Conservation (phyloP, 78 protist species). For the Isochrysis galbana region DNA sequence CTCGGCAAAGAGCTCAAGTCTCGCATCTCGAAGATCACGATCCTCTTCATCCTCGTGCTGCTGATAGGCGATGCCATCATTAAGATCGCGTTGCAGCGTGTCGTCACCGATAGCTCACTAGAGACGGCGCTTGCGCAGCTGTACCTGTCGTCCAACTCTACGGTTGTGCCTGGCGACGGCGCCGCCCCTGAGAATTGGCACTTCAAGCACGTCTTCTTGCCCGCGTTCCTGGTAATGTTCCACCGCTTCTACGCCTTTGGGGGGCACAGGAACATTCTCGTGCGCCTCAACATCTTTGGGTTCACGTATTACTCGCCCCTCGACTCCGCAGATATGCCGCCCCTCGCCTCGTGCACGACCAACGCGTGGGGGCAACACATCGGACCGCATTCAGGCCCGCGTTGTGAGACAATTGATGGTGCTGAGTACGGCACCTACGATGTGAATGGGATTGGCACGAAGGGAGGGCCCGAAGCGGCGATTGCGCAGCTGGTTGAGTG, state of each 20-base stretch:
- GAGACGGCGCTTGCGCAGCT: not conserved
- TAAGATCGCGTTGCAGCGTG: not conserved
- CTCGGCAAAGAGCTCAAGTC: not conserved
- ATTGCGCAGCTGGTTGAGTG: not conserved
- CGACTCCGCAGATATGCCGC: not conserved
- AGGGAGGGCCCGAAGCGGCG: not conserved
- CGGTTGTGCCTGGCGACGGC: not conserved
- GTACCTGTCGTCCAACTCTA: not conserved
- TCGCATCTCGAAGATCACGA: not conserved
- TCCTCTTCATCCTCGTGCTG: not conserved
- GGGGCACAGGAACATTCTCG: not conserved
- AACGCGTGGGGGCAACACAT: not conserved
- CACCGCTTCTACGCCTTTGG: not conserved
- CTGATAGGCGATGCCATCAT: not conserved
- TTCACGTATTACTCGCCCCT: not conserved
- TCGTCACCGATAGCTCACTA: not conserved
- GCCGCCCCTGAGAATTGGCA: too few relatives aligned
- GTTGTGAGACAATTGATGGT: not conserved
- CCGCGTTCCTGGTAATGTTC: not conserved
- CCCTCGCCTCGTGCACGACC: not conserved
- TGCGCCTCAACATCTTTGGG: not conserved
- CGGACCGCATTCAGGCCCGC: not conserved
- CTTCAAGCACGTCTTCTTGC: not conserved
- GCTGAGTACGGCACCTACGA: not conserved
- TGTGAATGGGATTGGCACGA: too few relatives aligned